Evolutionary conservation across 148 eudicot genomes (phyloP).

Genomic region (Spergularia marina): DNA sequence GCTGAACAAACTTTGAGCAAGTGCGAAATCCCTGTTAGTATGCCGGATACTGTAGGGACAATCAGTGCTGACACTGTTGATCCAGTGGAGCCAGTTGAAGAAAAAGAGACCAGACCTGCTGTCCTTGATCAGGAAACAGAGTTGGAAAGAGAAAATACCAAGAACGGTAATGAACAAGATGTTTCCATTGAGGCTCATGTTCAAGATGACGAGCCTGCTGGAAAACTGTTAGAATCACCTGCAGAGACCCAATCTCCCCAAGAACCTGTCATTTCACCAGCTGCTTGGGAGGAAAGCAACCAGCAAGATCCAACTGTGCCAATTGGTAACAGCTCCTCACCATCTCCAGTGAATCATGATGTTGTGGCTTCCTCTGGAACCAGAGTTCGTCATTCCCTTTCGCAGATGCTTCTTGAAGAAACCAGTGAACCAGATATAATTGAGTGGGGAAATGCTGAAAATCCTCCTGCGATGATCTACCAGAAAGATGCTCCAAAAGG

Average conservation of each 20-base stretch:
- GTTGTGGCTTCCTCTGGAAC: constrained; percentile 46
- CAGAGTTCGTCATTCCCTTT: constrained; percentile 82
- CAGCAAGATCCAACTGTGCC: constrained; percentile 42
- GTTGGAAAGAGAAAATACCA: constrained; percentile 26
- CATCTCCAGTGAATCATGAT: constrained; percentile 34
- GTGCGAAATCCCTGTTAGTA: constrained; percentile 29
- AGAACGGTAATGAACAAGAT: constrained; percentile 25
- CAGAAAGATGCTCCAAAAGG: constrained; percentile 98
- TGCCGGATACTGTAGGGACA: constrained; percentile 36
- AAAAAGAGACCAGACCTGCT: constrained; percentile 23
- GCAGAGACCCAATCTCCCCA: constrained; percentile 43
- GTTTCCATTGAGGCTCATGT: constrained; percentile 26
- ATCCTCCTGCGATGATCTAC: constrained; percentile 75
- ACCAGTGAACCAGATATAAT: constrained; percentile 64
- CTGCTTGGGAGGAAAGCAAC: constrained; percentile 85
- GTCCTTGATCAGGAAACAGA: constrained; percentile 29
- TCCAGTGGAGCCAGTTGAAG: constrained; percentile 29
- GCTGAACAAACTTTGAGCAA: constrained; percentile 38
- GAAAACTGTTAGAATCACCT: constrained; percentile 27
- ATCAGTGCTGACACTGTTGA: constrained; percentile 31
- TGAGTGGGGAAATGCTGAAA: constrained; percentile 97
- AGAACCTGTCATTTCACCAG: constrained; percentile 68
- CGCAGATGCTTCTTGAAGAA: constrained; percentile 95
- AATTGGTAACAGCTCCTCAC: constrained; percentile 30
- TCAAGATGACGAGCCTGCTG: constrained; percentile 30